Conservation (phyloP, 202 grass and related monocot genomes). For the Eragrostis tef region DNA sequence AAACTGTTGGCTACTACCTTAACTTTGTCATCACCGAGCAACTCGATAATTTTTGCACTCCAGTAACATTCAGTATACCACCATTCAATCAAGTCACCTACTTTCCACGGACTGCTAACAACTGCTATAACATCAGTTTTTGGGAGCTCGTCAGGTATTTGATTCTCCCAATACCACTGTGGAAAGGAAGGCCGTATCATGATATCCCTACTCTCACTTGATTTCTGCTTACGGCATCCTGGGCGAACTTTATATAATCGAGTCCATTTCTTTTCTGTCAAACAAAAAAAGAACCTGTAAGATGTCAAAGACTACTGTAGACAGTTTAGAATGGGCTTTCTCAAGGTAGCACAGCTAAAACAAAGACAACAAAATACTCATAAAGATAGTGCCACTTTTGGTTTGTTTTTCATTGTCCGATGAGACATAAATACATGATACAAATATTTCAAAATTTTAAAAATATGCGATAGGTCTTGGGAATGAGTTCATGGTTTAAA, state of each 20-base stretch:
- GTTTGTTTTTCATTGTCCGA: neutral
- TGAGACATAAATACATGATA: neutral
- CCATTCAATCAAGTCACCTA: constrained; percentile 53
- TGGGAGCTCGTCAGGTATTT: constrained; percentile 18
- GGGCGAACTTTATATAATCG: constrained; percentile 47
- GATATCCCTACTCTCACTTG: constrained; percentile 45
- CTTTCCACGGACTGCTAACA: constrained; percentile 52
- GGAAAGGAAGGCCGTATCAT: constrained; percentile 58
- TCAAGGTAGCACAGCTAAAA: neutral
- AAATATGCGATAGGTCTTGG: too few species aligned
- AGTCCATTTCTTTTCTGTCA: constrained; percentile 50
- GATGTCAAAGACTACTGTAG: constrained; percentile 16
- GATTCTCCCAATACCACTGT: constrained; percentile 43
- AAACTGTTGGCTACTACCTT: constrained; percentile 41
- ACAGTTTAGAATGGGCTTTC: constrained; percentile 4
- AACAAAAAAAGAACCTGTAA: constrained; percentile 36
- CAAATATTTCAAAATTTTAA: neutral
- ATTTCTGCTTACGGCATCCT: constrained; percentile 17
- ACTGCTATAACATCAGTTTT: constrained; percentile 45
- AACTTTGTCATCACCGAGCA: constrained; percentile 39
- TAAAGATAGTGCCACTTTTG: neutral
- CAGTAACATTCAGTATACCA: constrained; percentile 46
- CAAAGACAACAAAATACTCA: neutral
- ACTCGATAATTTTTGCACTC: constrained; percentile 49
- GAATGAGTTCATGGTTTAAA: neutral